Conservation (phyloP, 2,329 filamentous ascomycete species). For the Fusarium anguioides region DNA sequence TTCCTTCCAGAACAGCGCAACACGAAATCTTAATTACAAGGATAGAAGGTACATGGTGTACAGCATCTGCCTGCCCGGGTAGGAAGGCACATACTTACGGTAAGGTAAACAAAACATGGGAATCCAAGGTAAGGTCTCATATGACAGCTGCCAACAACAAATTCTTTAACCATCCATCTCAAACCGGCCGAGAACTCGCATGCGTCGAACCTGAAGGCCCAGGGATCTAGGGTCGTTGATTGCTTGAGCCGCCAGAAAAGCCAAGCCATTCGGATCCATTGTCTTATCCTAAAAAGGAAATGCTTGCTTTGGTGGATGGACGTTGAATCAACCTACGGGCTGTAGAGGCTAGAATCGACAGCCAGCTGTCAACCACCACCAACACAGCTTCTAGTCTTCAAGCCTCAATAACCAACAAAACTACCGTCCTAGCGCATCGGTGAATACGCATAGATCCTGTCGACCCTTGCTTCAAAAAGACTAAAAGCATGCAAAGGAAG, state of each 20-base stretch:
- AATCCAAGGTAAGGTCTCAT: neutral
- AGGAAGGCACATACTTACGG: neutral
- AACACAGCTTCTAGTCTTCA: neutral
- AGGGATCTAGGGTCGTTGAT: constrained; percentile 2
- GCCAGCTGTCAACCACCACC: neutral
- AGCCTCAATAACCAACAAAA: too few species aligned
- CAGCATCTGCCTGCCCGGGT: neutral
- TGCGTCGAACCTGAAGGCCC: too few species aligned
- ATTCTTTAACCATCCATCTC: neutral
- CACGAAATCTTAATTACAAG: neutral
- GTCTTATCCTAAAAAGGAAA: constrained; percentile 7
- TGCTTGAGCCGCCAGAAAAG: neutral
- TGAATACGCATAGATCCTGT: neutral
- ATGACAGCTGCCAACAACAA: constrained; percentile 20
- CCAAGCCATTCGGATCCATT: neutral
- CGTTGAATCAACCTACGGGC: neutral
- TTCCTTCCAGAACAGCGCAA: constrained; percentile 31
- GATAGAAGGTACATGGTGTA: neutral
- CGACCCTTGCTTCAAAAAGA: neutral
- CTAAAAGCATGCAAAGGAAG: neutral
- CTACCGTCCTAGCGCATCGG: neutral
- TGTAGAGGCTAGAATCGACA: neutral
- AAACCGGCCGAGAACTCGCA: neutral
- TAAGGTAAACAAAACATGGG: neutral
- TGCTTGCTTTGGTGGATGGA: constrained; percentile 5